phyloP scores from a whole-genome alignment of 2,329 filamentous ascomycete species.

The Polytolypa hystricis region DNA sequence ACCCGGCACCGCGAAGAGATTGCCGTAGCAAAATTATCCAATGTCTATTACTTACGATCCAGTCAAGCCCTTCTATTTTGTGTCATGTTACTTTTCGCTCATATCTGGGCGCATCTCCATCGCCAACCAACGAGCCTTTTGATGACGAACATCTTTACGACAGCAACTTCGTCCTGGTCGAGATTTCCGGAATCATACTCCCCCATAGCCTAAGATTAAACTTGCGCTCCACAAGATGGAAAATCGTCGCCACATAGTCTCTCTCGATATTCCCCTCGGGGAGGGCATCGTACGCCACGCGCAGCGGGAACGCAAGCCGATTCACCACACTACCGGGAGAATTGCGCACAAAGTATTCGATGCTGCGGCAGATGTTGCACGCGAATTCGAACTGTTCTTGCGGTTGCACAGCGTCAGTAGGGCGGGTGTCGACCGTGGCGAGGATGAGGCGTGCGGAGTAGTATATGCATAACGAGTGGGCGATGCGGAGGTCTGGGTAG shows the following conservation, averaged over 20 bases:
- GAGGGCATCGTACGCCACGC: constrained; percentile 19
- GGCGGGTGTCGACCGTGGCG: constrained; percentile 14
- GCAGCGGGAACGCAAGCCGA: constrained; percentile 21
- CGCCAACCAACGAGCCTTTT: too few species aligned
- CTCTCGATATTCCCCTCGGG: constrained; percentile 19
- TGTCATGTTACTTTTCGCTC: too few species aligned
- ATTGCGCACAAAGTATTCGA: constrained; percentile 18
- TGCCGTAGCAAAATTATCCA: too few species aligned
- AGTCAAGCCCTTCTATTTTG: too few species aligned
- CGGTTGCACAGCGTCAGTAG: constrained; percentile 13
- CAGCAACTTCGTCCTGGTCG: too few species aligned
- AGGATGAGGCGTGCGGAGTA: constrained; percentile 19
- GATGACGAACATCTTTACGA: too few species aligned
- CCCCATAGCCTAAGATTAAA: constrained; percentile 6
- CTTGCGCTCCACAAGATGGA: constrained; percentile 8
- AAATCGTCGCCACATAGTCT: constrained; percentile 17
- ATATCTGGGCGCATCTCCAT: too few species aligned
- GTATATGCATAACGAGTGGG: constrained; percentile 17
- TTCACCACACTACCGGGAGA: constrained; percentile 19
- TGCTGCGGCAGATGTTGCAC: constrained; percentile 22
- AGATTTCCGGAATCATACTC: constrained; percentile 6
- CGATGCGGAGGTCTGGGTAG: constrained; percentile 18
- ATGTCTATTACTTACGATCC: too few species aligned
- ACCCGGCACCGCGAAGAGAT: too few species aligned
- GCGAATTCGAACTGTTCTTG: constrained; percentile 19